Base-by-base conservation (phyloP, 148 eudicot species). In the Simmondsia chinensis region DNA sequence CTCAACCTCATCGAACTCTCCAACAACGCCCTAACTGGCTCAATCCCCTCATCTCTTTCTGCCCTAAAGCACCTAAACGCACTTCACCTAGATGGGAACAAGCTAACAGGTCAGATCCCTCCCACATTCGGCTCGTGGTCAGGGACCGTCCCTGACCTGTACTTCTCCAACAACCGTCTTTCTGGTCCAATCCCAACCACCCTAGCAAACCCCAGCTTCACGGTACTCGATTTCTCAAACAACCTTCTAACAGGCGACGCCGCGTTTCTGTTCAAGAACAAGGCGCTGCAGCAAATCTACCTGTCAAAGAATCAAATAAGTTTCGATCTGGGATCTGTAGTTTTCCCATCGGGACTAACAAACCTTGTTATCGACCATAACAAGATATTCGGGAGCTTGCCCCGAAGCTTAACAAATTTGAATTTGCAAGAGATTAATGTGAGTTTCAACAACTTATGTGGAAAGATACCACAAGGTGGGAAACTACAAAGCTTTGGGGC, bases 1-100 rank as follows among this genome's bases (percentile, higher is more conserved):
- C 59, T 70, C 18, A 5, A 1, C 0, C 40, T 16, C 1, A 16
- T 70, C 13, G 52, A 30, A 20, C 31, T 70, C 3, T 57, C 59
- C 34, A 28, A 60, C 2, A 70, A 70, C 70, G 42, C 40, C 12
- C 59, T 70, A 39, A 59, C 66, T 8, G 75, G 75, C 14, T 9
- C 3, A 1, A 59, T 70, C 31, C 75, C 70, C 0, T 54, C 12
- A 0, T 38, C 48, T 5, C 46, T 52, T 10, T 52, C 57, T 4
- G 36, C 42, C 3, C 34, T 62, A 9, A 43, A 33, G 12, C 34
- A 56, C 26, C 33, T 38, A 18, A 53, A 28, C 22, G 5, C 34
- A 1, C 18, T 61, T 10, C 43, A 56, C 22, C 22, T 68, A 2
- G 11, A 33, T 3, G 4, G 58, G 33, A 68, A 68, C 63, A 39